Base-by-base conservation (phyloP, 352 stramenopile species). In the Phytophthora macrochlamydospora region DNA sequence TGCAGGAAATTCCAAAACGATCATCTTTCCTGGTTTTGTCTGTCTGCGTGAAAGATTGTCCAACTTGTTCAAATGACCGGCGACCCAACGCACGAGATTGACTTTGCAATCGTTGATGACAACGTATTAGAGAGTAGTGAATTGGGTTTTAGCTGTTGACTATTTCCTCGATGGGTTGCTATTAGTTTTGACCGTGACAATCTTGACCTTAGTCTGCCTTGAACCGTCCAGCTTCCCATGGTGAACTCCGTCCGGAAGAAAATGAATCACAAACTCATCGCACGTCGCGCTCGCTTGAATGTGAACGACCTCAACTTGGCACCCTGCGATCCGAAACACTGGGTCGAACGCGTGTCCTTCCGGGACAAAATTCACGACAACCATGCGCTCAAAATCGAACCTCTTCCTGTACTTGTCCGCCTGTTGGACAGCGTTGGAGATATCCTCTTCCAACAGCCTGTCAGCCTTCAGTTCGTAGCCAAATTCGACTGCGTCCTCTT, bases 341-440 rank as follows among this genome's bases (percentile, higher is more conserved):
- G 7, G 28, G 53, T 51, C 53, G 40, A 59, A 59, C 28, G 7
- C 31, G 29, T 51, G 53, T 37, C 53, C 40, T 32, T n/a, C 53
- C 31, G 53, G 29, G 51, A 59, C 38, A 59, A 59, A 59, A 11
- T 59, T 59, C 38, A 59, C 53, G 29, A 51, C 13, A 51, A 59
- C 28, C 53, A 59, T 59, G 1, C 53, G 38, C 2, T 59, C 24
- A 38, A 59, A 37, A 13, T 18, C 11, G 28, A 59, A 51, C 38
- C 51, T 37, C 2, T 42, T 37, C 18, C 11, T 43, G 40, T 59
- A 59, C 32, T 11, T 24, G 12, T 51, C 28, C 51, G 53, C 53
- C 31, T 51, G 53, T 18, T n/a, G 12, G 8, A 14, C 40, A 11
- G 53, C 53, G 11, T 33, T 40, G 29, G 43, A 43, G n/a, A 59